A percentile compares a stretch with the other conserved stretches of the same genome.
Conservation (phyloP, 352 stramenopile genomes). For the Phytophthora litchii region DNA sequence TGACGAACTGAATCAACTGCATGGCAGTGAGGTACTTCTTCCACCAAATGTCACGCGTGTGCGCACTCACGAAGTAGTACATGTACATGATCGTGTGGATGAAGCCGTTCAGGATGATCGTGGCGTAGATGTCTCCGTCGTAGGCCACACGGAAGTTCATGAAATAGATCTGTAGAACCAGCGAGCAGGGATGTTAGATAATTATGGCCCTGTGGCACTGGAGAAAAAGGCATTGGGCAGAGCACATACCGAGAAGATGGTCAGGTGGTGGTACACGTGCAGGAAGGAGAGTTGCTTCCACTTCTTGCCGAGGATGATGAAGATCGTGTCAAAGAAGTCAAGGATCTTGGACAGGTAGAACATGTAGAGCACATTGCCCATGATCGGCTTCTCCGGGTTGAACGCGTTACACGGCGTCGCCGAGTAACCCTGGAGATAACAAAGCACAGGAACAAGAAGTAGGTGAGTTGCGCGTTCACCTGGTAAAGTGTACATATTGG, state of each 20-base stretch:
- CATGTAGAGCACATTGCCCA: slow-evolving; percentile 96
- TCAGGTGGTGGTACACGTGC: slow-evolving; percentile 98
- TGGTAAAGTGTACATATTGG: not conserved
- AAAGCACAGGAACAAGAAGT: slow-evolving; percentile 6
- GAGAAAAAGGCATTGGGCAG: not conserved
- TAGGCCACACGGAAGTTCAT: slow-evolving; percentile 93
- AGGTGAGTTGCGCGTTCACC: slow-evolving; percentile 7
- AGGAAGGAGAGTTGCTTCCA: slow-evolving; percentile 98
- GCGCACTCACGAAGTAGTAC: slow-evolving; percentile 98
- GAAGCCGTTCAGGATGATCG: slow-evolving; percentile 96
- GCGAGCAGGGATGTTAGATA: slow-evolving; percentile 9
- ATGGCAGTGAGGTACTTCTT: slow-evolving; percentile 96
- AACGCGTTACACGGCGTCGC: slow-evolving; percentile 93
- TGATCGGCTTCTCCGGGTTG: slow-evolving; percentile 87
- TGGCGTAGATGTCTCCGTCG: slow-evolving; percentile 97
- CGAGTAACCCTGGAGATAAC: slow-evolving; percentile 74
- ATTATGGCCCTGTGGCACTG: not conserved
- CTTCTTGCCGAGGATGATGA: slow-evolving; percentile 98
- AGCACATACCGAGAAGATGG: slow-evolving; percentile 90
- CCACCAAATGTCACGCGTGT: slow-evolving; percentile 98
- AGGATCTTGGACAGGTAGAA: slow-evolving; percentile 99
- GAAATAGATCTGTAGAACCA: slow-evolving; percentile 90
- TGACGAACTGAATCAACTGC: slow-evolving; percentile 95
- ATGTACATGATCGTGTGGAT: slow-evolving; percentile 99
- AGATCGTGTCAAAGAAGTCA: slow-evolving; percentile 95